Base-by-base conservation (phyloP, 352 stramenopile species). In the Peronospora farinosa region DNA sequence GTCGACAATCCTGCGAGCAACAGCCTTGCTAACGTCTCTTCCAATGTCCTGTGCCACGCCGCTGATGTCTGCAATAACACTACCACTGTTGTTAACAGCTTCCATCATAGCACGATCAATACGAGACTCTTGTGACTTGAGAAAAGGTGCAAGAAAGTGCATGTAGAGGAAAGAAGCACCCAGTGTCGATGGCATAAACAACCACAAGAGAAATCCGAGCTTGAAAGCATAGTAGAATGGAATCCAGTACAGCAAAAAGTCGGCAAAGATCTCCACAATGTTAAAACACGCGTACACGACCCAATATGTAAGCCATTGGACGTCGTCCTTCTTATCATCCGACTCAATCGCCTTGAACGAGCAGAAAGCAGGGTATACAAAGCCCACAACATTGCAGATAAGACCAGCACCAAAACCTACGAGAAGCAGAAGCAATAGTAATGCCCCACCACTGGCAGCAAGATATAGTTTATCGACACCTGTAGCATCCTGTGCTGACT, bases 151-250 rank as follows among this genome's bases (percentile, higher is more conserved):
- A 35, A 98, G 65, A 61, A 98, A 97, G 71, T 87, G 83, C 51
- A 90, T 88, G 72, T 98, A 98, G 23, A 98, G 69, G 70, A 97
- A 97, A 47, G 90, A 96, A 15, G 95, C 91, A 28, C 94, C 95
- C 52, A 92, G 72, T 32, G 93, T 97, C 65, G 95, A 96, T n/a
- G 95, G 96, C 61, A 98, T 85, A 76, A 98, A 98, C 28, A 96
- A 78, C 92, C 94, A 98, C 16, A 98, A 67, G 47, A 98, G 80
- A 74, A 98, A 98, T 40, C 92, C 94, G 17, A 98, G 60, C 81
- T 98, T 98, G 77, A 98, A 97, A 10, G 91, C 85, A 66, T 97
- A 98, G 76, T 98, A 98, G 69, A 98, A 98, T 12, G 96, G 96
- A 67, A 98, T 97, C 92, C 91, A 98, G 68, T 97, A 97, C 5